Evolutionary conservation across 2,329 filamentous ascomycete genomes (phyloP).

Genomic region (Stagonosporopsis vannaccii): DNA sequence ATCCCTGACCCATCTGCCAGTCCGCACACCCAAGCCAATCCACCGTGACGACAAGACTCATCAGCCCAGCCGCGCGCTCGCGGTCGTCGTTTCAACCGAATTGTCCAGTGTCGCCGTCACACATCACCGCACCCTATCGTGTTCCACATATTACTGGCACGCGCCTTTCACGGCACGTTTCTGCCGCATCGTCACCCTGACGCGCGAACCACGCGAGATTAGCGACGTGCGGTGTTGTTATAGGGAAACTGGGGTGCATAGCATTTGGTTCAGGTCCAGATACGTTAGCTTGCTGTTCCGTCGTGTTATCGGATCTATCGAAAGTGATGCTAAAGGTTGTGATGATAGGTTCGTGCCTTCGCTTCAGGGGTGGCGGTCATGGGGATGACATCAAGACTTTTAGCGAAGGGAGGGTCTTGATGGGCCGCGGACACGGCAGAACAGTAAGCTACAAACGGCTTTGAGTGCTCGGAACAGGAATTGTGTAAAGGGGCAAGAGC

Average conservation of each 20-base stretch:
- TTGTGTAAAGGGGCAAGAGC: background rate
- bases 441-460: too few relatives aligned
- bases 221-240: background rate
- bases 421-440: background rate
- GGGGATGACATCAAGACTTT: conserved; percentile 16
- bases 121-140: background rate
- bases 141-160: background rate
- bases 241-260: conserved; percentile 3
- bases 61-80: conserved; percentile 2
- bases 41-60: conserved; percentile 12
- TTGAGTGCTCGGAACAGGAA: background rate
- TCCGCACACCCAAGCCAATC: too few relatives aligned
- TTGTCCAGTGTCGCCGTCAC: background rate
- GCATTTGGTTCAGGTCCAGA: too few relatives aligned
- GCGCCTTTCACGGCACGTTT: background rate
- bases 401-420: conserved; percentile 1
- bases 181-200: conserved; percentile 5
- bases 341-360: background rate
- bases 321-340: background rate
- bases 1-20: background rate
- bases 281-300: too few relatives aligned
- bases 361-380: background rate
- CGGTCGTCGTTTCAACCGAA: background rate
- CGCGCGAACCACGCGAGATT: conserved; percentile 3
- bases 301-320: background rate